These are phyloP conservation scores for Cordyceps tenuipes DNA, from an alignment of 2,329 filamentous ascomycete genomes.

Conservation along the genomic window DNA sequence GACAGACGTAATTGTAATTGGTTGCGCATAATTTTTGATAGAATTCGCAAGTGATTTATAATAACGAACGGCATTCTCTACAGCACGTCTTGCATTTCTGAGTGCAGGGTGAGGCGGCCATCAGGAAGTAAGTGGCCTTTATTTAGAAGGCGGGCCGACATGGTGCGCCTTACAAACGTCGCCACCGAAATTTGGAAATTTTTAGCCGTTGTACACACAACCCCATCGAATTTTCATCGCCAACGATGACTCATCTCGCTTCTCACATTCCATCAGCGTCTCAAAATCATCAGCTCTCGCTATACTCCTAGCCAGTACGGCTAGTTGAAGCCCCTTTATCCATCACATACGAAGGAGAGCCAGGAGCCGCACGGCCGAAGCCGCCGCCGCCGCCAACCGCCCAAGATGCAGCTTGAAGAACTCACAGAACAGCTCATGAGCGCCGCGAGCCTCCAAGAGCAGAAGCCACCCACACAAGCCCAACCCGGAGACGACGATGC, in stretches of 20 bases:
- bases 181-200: constrained; percentile 3
- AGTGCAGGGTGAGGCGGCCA: not conserved
- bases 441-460: constrained; percentile 8
- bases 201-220: constrained; percentile 1
- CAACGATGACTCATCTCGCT: not conserved
- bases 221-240: constrained; percentile 10
- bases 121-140: not conserved
- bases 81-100: no score
- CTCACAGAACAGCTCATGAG: constrained; percentile 31
- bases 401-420: constrained; percentile 33
- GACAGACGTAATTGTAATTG: constrained; percentile 11
- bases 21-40: not conserved
- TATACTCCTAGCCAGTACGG: not conserved
- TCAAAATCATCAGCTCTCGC: not conserved
- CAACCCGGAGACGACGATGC: constrained; percentile 13
- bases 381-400: not conserved
- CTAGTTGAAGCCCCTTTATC: not conserved
- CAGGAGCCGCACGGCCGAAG: not conserved
- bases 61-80: no score
- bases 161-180: not conserved
- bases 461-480: constrained; percentile 1
- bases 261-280: not conserved
- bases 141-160: no score
- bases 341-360: not conserved
- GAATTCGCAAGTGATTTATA: not conserved